These are phyloP conservation scores for Carallia pectinifolia DNA, from an alignment of 345 rosid genomes.

Conservation along the genomic window DNA sequence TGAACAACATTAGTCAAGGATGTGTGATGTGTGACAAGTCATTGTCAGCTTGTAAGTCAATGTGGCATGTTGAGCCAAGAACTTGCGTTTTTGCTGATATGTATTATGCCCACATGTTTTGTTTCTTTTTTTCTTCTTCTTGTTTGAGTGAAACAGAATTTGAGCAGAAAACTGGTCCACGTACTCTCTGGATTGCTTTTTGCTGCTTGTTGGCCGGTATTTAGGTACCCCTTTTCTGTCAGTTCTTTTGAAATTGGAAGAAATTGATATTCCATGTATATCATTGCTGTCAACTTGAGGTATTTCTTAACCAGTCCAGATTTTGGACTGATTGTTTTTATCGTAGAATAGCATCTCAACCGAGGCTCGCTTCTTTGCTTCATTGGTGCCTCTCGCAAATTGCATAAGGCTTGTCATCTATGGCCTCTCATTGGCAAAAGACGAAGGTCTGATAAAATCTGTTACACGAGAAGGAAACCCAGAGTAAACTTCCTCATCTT, in stretches of 20 bases:
- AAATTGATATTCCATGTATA: neutral
- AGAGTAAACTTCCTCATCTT: constrained; percentile 36
- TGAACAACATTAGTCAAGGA: too few species aligned
- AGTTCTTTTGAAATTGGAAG: neutral
- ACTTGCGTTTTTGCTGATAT: too few species aligned
- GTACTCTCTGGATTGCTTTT: constrained; percentile 75
- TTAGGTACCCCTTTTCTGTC: constrained; percentile 49
- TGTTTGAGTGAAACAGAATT: constrained; percentile 39
- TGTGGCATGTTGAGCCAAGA: too few species aligned
- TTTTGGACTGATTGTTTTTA: constrained; percentile 21
- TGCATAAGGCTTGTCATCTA: constrained; percentile 61
- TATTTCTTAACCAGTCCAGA: neutral
- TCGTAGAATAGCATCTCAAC: constrained; percentile 63
- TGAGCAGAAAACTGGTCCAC: constrained; percentile 90
- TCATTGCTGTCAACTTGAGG: neutral
- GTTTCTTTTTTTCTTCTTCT: constrained; percentile 6
- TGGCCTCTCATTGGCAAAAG: constrained; percentile 52
- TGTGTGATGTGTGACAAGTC: too few species aligned
- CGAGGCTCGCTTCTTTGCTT: constrained; percentile 76
- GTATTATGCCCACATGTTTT: too few species aligned
- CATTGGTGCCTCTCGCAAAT: constrained; percentile 70
- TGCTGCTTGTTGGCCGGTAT: constrained; percentile 72
- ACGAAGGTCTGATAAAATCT: constrained; percentile 64
- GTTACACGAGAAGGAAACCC: constrained; percentile 85
- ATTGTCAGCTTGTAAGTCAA: too few species aligned